Base-by-base conservation (phyloP, 2,329 filamentous ascomycete genomes). In the Nemania serpens region DNA sequence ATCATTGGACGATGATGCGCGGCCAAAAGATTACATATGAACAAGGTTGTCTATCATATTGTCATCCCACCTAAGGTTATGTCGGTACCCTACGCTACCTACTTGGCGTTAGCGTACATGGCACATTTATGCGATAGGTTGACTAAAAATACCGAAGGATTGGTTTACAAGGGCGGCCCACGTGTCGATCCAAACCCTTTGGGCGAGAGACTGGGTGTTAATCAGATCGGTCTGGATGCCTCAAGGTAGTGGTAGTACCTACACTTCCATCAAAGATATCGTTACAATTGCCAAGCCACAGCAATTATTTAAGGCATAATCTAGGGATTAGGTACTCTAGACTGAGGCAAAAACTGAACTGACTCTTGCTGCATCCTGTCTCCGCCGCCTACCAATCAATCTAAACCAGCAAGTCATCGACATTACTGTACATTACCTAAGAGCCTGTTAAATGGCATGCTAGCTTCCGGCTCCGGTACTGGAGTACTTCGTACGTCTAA, bases 121-220 rank as follows among this genome's bases (percentile, higher is more conserved):
- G 34, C 51, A 57, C 49, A 45, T 12, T 39, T 12, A 13, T 39
- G 11, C 36, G 25, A 29, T 29, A 51, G 29, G 25, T 39, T 34
- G 49, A 54, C 61, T 63, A 63, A 61, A 63, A 58, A 63, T 63
- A 61, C 58, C 58, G 55, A 61, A 57, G 55, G 58, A 60, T 58
- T 55, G 61, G 61, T 52, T 55, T 34, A 49, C 50, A 47, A 61
- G 58, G 57, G 42, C 46, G 2, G 57, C 46, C 58, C 61, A 61
- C 61, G 61, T 63, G 61, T 63, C 61, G 53, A 61, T 61, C 53
- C 34, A 58, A 61, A 57, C 45, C 33, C 34, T 37, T 37, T 29
- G n/a, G 46, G 17, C 33, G 36, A 61, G 53, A 18, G 25, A 17
- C 47, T 25, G 47, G 59, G 59, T 43, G 12, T 25, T 37, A 20